These are phyloP conservation scores for Chamaenerion angustifolium DNA, from an alignment of 345 rosid genomes.

Conservation along the genomic window DNA sequence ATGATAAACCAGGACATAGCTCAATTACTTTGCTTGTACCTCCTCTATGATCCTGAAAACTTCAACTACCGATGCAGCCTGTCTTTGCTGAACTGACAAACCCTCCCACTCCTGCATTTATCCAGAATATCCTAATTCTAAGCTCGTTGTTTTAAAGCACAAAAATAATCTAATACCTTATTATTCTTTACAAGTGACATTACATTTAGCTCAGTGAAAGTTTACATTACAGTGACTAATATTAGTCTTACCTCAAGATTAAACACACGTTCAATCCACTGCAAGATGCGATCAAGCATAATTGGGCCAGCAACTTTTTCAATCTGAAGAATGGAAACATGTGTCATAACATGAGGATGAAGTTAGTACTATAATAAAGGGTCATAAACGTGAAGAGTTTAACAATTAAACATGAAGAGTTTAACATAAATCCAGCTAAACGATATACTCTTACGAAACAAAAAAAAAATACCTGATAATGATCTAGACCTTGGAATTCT, in stretches of 20 bases:
- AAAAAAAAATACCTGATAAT: slow-evolving; percentile 42
- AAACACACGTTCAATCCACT: slow-evolving; percentile 84
- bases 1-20: slow-evolving; percentile 1
- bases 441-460: not conserved
- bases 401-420: too few species aligned
- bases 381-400: not conserved
- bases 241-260: slow-evolving; percentile 67
- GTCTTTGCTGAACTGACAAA: slow-evolving; percentile 75
- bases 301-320: slow-evolving; percentile 55
- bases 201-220: not conserved
- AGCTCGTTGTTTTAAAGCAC: not conserved
- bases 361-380: not conserved
- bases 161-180: too few species aligned
- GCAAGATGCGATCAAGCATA: slow-evolving; percentile 79
- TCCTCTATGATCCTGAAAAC: slow-evolving; percentile 95
- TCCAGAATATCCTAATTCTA: not conserved
- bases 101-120: slow-evolving; percentile 89
- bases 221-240: not conserved
- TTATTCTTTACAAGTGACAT: too few species aligned
- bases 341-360: not conserved
- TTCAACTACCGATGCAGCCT: slow-evolving; percentile 79
- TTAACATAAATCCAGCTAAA: not conserved
- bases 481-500: slow-evolving; percentile 31
- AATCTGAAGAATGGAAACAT: slow-evolving; percentile 36
- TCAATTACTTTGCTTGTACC: slow-evolving; percentile 31